Conservation (phyloP, 163 green algal genomes). For the Scenedesmus sp. region DNA sequence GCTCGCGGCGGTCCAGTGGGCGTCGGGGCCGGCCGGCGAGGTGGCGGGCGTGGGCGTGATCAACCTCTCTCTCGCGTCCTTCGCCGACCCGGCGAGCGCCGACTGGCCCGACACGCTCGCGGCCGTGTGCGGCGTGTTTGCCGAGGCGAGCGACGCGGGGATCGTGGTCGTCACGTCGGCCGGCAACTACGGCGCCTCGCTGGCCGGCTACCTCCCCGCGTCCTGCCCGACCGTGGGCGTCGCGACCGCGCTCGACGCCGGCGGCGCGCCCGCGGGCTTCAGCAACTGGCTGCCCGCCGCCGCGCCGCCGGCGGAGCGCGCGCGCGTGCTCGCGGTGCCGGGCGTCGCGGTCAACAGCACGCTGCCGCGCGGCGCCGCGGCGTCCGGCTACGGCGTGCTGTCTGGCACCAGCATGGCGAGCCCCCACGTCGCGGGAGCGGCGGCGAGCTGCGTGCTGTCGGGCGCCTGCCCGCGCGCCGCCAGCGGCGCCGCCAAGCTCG, state of each 20-base stretch:
- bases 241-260: neutral
- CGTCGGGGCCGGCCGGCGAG: neutral
- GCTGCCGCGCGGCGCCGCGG: too few relatives aligned
- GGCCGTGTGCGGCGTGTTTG: neutral
- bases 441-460: constrained; percentile 6
- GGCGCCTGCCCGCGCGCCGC: neutral
- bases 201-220: constrained; percentile 8
- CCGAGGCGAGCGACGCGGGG: neutral
- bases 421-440: neutral
- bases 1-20: constrained; percentile 4
- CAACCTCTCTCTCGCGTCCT: neutral
- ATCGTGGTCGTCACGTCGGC: neutral
- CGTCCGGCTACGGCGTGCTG: neutral
- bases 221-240: constrained; percentile 10
- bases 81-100: neutral
- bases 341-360: neutral
- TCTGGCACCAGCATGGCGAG: neutral
- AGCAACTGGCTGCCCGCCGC: neutral
- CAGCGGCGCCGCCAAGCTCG: neutral
- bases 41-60: constrained; percentile 11
- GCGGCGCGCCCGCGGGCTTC: neutral
- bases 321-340: neutral
- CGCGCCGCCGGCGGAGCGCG: neutral
- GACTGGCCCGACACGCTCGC: neutral
- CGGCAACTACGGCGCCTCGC: constrained; percentile 8